Base-by-base conservation (phyloP, 352 stramenopile genomes). In the Phytophthora macrochlamydospora region DNA sequence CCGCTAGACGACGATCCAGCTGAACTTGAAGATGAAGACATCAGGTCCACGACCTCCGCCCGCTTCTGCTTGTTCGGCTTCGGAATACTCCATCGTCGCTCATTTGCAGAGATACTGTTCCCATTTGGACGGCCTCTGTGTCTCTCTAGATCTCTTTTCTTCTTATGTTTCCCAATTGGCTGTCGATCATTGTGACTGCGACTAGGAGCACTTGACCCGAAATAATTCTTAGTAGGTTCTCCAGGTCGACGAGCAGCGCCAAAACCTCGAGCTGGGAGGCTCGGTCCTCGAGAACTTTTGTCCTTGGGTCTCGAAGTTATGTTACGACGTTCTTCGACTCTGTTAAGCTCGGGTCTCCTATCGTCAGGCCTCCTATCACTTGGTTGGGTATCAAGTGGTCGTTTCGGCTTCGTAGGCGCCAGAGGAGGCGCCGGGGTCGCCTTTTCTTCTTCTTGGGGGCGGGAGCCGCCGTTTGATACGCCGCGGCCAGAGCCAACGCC, bases 401-500 rank as follows among this genome's bases (percentile, higher is more conserved):
- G 8, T 37, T 55, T 67, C 30, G 3, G 13, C 38, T 65, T 76
- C 13, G 28, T 50, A 11, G 50, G 13, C 13, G 70, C 14, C 44
- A 76, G 45, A 13, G 64, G 51, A 24, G 64, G 64, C 1, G 64
- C 63, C 31, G 43, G 3, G 12, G 29, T 6, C 18, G 35, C 45
- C 29, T 69, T 33, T 57, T 59, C 51, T 61, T 45, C 42, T 66
- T 65, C 11, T 59, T 61, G 6, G 33, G 5, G 28, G 3, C n/a
- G 18, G 42, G 2, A 11, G 53, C 54, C 1, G 48, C 49, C 5
- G 49, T 58, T 14, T 67, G 56, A 7, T 69, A 44, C 18, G 56
- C 66, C 32, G 66, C 70, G 28, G 70, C 70, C 61, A 78, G 69
- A 38, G 65, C 70, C 44, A 78, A 44, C 44, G 70, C 70, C 45